Evolutionary conservation across 1,284 basidiomycete species (phyloP), one percentile per base, ranked within the genome.

Genomic region (Cryptococcus wingfieldii): DNA sequence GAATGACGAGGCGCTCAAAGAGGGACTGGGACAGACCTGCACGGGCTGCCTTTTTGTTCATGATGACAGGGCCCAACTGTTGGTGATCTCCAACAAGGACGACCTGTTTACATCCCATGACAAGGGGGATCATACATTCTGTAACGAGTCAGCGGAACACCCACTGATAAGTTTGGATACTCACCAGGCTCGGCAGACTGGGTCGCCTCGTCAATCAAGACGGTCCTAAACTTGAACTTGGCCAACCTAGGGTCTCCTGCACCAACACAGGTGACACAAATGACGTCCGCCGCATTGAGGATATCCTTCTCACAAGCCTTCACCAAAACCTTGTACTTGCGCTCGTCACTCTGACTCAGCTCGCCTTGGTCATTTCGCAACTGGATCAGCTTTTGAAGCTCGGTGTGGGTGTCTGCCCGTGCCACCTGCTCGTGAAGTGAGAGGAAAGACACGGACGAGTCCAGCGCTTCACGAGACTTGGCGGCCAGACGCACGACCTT

Each of bases 1-100:
- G 86, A 50, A 97, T 83, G 63, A 98, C 93, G 50, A 99, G 85
- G 39, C 96, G 88, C 76, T 99, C 96, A 70, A 99, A 98, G 25
- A 99, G 85, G 1, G 94, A 98, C 74, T 98, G 94, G 0, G 93
- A 97, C 44, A 98, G 83, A 31, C 96, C 96, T 0, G 96, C 96
- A 14, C 92, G 87, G 0, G 96, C 96, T 1, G 95, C 96, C 75
- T 98, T 98, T 83, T 98, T 98, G 84, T 98, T 98, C 96, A 98
- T 98, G 75, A 99, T 98, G 66, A 98, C 96, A 9, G 96, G 96
- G 1, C 96, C 96, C 48, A 98, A 86, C 83, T 99, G 96, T 79
- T 88, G 89, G 77, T 98, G 94, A 78, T 98, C 94, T 51, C 96
- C 96, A 50, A 99, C 96, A 50, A 99, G 85, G 28, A 99, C 94